A percentile compares a stretch with the other conserved stretches of the same genome.
phyloP scores from a whole-genome alignment of 345 rosid species.

The Aegle marmelos region DNA sequence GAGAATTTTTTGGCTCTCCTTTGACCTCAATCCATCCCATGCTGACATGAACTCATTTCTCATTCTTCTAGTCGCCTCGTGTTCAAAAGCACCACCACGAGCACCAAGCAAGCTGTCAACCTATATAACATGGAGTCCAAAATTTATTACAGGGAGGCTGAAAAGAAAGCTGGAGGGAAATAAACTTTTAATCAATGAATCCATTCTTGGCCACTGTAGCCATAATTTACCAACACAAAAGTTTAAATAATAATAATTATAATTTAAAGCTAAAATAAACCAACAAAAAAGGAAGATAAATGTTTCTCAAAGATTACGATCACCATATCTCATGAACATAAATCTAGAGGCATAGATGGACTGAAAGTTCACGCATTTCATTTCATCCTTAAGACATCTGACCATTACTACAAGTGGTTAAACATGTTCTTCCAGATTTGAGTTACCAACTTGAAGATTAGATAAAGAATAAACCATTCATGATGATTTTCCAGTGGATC shows the following conservation, averaged over 20 bases:
- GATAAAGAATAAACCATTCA: not conserved
- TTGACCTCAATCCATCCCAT: slow-evolving; percentile 97
- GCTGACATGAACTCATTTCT: slow-evolving; percentile 99
- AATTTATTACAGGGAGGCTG: not conserved
- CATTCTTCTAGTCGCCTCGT: slow-evolving; percentile 98
- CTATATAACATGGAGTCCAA: slow-evolving; percentile 33
- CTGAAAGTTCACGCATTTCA: not conserved
- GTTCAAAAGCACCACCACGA: slow-evolving; percentile 94
- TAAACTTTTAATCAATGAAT: not conserved
- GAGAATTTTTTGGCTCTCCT: slow-evolving; percentile 93
- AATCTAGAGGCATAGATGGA: not conserved
- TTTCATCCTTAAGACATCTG: not conserved
- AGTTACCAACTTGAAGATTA: not conserved
- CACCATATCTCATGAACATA: not conserved
- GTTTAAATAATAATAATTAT: not conserved
- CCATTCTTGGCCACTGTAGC: not conserved
- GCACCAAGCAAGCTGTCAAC: slow-evolving; percentile 97
- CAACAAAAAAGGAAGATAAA: not conserved
- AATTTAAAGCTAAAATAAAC: not conserved
- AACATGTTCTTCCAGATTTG: not conserved
- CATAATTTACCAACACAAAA: not conserved
- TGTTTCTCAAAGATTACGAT: not conserved
- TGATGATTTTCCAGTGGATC: not conserved
- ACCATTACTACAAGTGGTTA: not conserved
- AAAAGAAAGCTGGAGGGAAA: not conserved